These are phyloP conservation scores for Aspergillus proliferans DNA, from an alignment of 2,329 filamentous ascomycete species.

Conservation along the genomic window DNA sequence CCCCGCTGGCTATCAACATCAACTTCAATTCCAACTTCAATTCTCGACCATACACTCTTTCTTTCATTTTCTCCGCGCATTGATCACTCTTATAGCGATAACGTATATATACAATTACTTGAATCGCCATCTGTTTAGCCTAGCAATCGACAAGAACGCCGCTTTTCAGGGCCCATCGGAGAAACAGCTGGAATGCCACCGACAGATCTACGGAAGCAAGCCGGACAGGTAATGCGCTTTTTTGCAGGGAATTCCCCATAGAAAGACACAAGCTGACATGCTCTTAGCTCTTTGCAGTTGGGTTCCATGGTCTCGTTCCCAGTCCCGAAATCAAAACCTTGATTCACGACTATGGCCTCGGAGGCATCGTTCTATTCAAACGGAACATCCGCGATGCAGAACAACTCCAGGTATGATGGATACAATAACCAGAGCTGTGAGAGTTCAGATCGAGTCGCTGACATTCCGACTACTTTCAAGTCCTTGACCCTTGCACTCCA, in stretches of 20 bases:
- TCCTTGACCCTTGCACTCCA: conserved; percentile 32
- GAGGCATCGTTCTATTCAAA: conserved; percentile 38
- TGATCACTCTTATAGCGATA: too few species aligned
- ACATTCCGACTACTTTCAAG: conserved; percentile 8
- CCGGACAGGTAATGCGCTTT: conserved; percentile 26
- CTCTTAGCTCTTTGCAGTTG: conserved; percentile 39
- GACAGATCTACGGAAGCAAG: conserved; percentile 22
- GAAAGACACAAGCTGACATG: not conserved
- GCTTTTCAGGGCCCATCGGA: too few species aligned
- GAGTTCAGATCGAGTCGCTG: too few species aligned
- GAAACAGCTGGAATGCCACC: conserved; percentile 13
- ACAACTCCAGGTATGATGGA: conserved; percentile 31
- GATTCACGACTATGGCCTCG: conserved; percentile 37
- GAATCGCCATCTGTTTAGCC: too few species aligned
- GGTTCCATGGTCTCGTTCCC: conserved; percentile 35
- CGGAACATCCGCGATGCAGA: conserved; percentile 34
- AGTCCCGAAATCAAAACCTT: conserved; percentile 39
- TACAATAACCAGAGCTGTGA: not conserved
- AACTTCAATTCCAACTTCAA: too few species aligned
- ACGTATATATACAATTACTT: too few species aligned
- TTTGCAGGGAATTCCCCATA: not conserved
- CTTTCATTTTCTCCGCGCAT: too few species aligned
- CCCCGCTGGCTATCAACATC: not conserved
- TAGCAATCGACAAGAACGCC: too few species aligned
- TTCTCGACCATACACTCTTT: too few species aligned